Base-by-base conservation (phyloP, 2,329 filamentous ascomycete species). In the Pseudohalonectria lignicola region DNA sequence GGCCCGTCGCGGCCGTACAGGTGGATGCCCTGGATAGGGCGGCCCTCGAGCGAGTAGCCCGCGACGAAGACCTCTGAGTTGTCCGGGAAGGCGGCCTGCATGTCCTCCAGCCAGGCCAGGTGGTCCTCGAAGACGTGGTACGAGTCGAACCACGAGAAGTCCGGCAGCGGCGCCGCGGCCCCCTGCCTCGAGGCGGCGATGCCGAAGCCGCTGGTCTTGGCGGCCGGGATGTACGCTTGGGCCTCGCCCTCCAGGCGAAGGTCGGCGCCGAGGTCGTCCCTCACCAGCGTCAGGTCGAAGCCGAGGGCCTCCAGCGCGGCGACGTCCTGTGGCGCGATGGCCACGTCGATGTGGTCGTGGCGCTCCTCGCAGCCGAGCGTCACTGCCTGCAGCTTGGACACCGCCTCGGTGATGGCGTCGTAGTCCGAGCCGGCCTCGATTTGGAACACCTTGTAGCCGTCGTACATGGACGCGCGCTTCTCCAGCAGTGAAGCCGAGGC, bases 401-500 rank as follows among this genome's bases (percentile, higher is more conserved):
- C 51, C 20, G 63, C 51, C 41, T 51, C 51, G 34, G 49, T 41
- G 34, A 62, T 47, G 40, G 61, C 48, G 15, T 47, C 42, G 42
- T 55, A 51, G 51, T 35, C 37, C 21, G 54, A 42, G n/a, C 52
- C 52, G 28, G 60, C 56, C 10, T 57, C 51, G 13, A 67, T 48
- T 16, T 63, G 61, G 39, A 61, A 58, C 11, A 64, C 63, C 43
- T 65, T 64, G 53, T 61, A 63, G 4, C 64, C 64, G 36, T 62
- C 52, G 41, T 68, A 69, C 1, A 82, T 78, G 33, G 56, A 57
- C 46, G 85, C 61, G 51, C 80, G 67, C 53, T 79, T 74, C 53
- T 85, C 84, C 21, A 85, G 36, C 29, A 17, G 19, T 78, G 46
- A 85, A 84, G 3, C 80, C 80, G 47, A 85, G 20, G 36, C 15